Conservation (phyloP, 441 rosid genomes). For the Erodium moschatum region DNA sequence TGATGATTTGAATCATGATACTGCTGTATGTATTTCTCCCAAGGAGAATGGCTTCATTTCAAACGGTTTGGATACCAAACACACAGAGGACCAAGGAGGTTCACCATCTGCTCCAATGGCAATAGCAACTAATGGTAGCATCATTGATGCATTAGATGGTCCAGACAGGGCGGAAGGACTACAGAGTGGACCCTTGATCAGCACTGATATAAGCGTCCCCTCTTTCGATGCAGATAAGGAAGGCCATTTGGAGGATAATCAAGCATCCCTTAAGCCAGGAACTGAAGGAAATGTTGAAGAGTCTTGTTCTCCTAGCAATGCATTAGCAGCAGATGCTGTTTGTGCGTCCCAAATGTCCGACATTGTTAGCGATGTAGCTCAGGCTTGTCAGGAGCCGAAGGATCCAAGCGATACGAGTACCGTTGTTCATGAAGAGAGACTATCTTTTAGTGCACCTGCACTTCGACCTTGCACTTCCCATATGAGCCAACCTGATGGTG, state of each 20-base stretch:
- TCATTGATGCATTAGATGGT: constrained; percentile 22
- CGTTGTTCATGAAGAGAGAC: constrained; percentile 22
- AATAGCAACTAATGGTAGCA: constrained; percentile 19
- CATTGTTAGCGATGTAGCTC: constrained; percentile 33
- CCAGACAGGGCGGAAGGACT: constrained; percentile 31
- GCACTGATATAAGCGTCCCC: constrained; percentile 17
- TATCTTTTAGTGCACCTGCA: constrained; percentile 18
- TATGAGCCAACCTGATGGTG: constrained; percentile 21
- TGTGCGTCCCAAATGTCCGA: constrained; percentile 30
- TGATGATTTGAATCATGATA: constrained; percentile 27
- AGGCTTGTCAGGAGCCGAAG: constrained; percentile 25
- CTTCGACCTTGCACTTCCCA: constrained; percentile 36
- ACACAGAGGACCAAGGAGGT: constrained; percentile 23
- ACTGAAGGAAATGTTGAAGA: constrained; percentile 20
- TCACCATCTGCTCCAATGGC: constrained; percentile 24
- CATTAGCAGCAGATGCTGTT: constrained; percentile 20
- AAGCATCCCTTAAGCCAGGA: constrained; percentile 29
- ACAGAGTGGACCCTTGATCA: constrained; percentile 22
- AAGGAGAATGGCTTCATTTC: constrained; percentile 29
- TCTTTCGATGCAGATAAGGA: constrained; percentile 20
- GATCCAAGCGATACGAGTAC: constrained; percentile 20
- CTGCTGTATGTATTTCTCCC: constrained; percentile 23
- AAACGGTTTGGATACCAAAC: constrained; percentile 28
- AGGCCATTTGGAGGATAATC: constrained; percentile 21
- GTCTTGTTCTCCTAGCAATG: not conserved